Evolutionary conservation across 1,139 yeast species (phyloP).

Genomic region (Tardiomyces digboiensis): DNA sequence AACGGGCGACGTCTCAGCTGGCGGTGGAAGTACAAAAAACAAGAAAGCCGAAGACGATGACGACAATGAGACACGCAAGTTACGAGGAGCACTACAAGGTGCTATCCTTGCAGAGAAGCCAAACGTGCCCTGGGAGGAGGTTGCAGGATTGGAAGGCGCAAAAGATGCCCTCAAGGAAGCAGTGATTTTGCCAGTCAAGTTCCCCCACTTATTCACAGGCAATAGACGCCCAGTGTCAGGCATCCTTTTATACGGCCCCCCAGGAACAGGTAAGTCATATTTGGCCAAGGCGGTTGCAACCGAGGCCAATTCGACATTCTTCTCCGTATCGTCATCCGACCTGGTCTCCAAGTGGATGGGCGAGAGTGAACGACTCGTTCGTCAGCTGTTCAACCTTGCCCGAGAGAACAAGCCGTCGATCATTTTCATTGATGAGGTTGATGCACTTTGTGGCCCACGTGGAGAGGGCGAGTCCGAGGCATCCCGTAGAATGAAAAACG

Average conservation of each 20-base stretch:
- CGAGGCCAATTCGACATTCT: conserved; percentile 89
- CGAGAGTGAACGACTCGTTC: conserved; percentile 87
- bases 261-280: conserved; percentile 99
- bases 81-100: conserved; percentile 86
- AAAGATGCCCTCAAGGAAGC: conserved; percentile 89
- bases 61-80: conserved; percentile 76
- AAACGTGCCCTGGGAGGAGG: conserved; percentile 90
- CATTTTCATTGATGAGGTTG: conserved; percentile 95
- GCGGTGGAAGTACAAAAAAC: conserved; percentile 53
- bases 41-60: conserved; percentile 48
- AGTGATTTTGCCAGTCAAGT: conserved; percentile 88
- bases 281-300: conserved; percentile 97
- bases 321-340: conserved; percentile 86
- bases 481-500: conserved; percentile 91
- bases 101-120: conserved; percentile 92
- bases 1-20: conserved; percentile 38
- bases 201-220: conserved; percentile 91
- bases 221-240: conserved; percentile 95
- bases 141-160: conserved; percentile 89
- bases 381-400: conserved; percentile 82
- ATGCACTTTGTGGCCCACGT: conserved; percentile 95
- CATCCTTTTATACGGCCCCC: conserved; percentile 94
- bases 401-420: conserved; percentile 85
- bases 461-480: conserved; percentile 99
- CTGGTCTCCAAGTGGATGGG: conserved; percentile 83